A percentile compares a stretch with the other conserved stretches of the same genome.
Conservation (phyloP, 2,329 filamentous ascomycete species). For the Fonsecaea pedrosoi region DNA sequence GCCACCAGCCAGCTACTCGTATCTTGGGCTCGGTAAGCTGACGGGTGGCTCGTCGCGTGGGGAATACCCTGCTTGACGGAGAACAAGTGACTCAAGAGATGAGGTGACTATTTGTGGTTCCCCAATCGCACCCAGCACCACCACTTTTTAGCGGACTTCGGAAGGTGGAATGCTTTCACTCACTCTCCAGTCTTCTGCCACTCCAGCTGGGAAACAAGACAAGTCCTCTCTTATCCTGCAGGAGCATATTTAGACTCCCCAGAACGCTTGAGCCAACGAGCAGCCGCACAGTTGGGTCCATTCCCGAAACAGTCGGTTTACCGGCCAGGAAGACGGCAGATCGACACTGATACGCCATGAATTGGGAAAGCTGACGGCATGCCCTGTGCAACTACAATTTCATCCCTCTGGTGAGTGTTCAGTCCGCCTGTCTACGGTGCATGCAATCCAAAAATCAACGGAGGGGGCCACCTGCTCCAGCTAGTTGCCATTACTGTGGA, state of each 20-base stretch:
- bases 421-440: conserved; percentile 16
- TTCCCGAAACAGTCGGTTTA: conserved; percentile 17
- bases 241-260: conserved; percentile 18
- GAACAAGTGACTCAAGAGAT: conserved; percentile 4
- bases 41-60: conserved; percentile 18
- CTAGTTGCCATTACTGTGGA: conserved; percentile 18
- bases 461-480: neutral
- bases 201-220: neutral
- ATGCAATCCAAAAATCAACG: conserved; percentile 13
- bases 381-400: conserved; percentile 19
- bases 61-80: conserved; percentile 15
- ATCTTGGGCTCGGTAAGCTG: conserved; percentile 24
- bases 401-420: conserved; percentile 18
- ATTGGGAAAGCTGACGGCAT: conserved; percentile 34
- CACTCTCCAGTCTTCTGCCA: neutral
- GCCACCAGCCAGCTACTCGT: neutral
- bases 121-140: conserved; percentile 17
- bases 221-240: conserved; percentile 9
- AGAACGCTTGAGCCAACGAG: conserved; percentile 12
- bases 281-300: conserved; percentile 27
- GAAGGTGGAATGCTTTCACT: conserved; percentile 15
- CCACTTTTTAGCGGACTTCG: conserved; percentile 11
- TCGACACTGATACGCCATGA: conserved; percentile 26
- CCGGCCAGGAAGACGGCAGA: conserved; percentile 26
- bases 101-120: conserved; percentile 8